Evolutionary conservation across 345 rosid species (phyloP).

Genomic region (Arabis alpina): DNA sequence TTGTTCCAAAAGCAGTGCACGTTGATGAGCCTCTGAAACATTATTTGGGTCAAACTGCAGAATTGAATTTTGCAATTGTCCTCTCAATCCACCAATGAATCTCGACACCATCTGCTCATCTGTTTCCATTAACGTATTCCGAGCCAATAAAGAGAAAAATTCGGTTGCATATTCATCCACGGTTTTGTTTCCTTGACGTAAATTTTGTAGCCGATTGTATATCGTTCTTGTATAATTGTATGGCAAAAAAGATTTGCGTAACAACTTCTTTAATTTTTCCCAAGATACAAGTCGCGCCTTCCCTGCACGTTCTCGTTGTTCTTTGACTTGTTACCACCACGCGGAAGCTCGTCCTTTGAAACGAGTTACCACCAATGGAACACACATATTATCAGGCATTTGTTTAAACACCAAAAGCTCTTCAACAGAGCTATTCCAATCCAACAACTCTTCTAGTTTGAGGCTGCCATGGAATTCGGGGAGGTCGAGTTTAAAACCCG

Average conservation of each 20-base stretch:
- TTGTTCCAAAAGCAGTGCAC: no score
- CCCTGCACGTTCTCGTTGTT: background rate
- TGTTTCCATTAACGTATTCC: background rate
- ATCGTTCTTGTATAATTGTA: background rate
- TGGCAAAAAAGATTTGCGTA: background rate
- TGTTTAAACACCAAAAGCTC: background rate
- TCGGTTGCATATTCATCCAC: background rate
- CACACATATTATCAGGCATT: background rate
- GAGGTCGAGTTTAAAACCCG: background rate
- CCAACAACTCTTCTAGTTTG: background rate
- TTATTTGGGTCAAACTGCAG: no score
- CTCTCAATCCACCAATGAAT: background rate
- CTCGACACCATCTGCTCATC: background rate
- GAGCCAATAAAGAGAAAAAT: background rate
- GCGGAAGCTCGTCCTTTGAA: background rate
- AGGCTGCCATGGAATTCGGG: background rate
- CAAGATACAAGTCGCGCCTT: background rate
- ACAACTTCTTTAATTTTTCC: background rate
- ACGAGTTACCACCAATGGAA: background rate
- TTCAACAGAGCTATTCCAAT: background rate
- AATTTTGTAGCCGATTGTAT: background rate
- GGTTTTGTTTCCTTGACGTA: background rate
- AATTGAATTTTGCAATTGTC: no score
- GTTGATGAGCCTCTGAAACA: no score
- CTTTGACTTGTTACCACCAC: background rate